These are phyloP conservation scores for Cladophialophora exuberans DNA, from an alignment of 2,329 filamentous ascomycete genomes.

Conservation along the genomic window DNA sequence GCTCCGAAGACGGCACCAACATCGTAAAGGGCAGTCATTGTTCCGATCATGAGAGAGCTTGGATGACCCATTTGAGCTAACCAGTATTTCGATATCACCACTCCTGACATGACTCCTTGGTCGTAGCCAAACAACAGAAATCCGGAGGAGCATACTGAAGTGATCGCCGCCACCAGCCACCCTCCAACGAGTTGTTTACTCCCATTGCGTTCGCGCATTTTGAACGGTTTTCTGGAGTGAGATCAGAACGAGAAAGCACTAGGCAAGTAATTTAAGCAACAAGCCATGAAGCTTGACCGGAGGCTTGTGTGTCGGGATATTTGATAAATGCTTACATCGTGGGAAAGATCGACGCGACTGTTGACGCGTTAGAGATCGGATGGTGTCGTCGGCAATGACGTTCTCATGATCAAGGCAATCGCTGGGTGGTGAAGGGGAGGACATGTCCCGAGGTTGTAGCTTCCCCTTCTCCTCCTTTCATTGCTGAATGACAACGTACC, in stretches of 20 bases:
- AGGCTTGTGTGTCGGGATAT: too few species aligned
- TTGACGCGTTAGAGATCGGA: too few species aligned
- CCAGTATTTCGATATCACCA: constrained; percentile 70
- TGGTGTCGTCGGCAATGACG: too few species aligned
- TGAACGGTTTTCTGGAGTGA: background rate
- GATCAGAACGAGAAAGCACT: background rate
- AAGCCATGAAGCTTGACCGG: too few species aligned
- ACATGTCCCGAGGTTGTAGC: too few species aligned
- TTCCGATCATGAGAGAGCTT: constrained; percentile 18
- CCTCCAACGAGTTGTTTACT: constrained; percentile 1
- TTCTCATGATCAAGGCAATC: too few species aligned
- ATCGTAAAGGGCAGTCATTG: constrained; percentile 46
- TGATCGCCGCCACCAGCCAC: constrained; percentile 13
- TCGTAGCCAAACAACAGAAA: constrained; percentile 30
- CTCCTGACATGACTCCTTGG: constrained; percentile 69
- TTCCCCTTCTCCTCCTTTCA: too few species aligned
- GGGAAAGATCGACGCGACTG: too few species aligned
- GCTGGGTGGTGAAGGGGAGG: too few species aligned
- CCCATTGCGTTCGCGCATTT: background rate
- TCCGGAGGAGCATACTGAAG: constrained; percentile 20
- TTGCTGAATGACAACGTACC: too few species aligned
- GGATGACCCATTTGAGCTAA: constrained; percentile 56
- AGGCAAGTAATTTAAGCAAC: too few species aligned
- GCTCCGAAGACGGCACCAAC: constrained; percentile 56
- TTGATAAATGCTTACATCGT: too few species aligned